These are phyloP conservation scores for Huiozyma sinensis DNA, from an alignment of 805 yeast species.

Conservation along the genomic window DNA sequence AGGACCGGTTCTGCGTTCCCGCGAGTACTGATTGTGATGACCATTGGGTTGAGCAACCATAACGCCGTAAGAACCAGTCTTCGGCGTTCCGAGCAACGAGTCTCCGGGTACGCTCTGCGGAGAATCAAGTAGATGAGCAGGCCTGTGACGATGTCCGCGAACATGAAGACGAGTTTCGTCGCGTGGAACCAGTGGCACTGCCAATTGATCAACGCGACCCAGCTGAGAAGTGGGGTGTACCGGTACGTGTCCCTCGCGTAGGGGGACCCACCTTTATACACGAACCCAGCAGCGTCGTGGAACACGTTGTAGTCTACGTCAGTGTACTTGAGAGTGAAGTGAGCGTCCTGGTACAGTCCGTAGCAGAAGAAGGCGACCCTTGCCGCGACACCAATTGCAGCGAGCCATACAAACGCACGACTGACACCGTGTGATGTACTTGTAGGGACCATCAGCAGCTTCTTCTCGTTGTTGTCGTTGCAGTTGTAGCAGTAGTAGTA, in stretches of 20 bases:
- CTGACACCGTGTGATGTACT: no score
- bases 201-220: slow-evolving; percentile 65
- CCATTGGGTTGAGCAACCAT: slow-evolving; percentile 95
- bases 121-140: slow-evolving; percentile 39
- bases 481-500: no score
- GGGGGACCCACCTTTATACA: slow-evolving; percentile 54
- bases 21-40: slow-evolving; percentile 79
- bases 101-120: slow-evolving; percentile 5
- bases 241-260: slow-evolving; percentile 80
- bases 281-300: slow-evolving; percentile 78
- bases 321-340: slow-evolving; percentile 75
- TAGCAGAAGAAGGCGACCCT: slow-evolving; percentile 44
- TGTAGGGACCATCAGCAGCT: background rate
- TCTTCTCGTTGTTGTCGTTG: background rate
- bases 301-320: slow-evolving; percentile 92
- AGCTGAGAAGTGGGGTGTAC: slow-evolving; percentile 83
- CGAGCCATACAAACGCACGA: background rate
- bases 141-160: slow-evolving; percentile 78
- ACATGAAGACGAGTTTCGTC: slow-evolving; percentile 71
- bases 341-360: slow-evolving; percentile 79
- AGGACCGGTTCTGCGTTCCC: slow-evolving; percentile 89
- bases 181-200: slow-evolving; percentile 43
- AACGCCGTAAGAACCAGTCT: slow-evolving; percentile 26
- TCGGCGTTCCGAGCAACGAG: background rate
- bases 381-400: background rate